These are phyloP conservation scores for Umbelopsis isabellina DNA, from an alignment of 192 early-diverging fungal species.

Conservation along the genomic window DNA sequence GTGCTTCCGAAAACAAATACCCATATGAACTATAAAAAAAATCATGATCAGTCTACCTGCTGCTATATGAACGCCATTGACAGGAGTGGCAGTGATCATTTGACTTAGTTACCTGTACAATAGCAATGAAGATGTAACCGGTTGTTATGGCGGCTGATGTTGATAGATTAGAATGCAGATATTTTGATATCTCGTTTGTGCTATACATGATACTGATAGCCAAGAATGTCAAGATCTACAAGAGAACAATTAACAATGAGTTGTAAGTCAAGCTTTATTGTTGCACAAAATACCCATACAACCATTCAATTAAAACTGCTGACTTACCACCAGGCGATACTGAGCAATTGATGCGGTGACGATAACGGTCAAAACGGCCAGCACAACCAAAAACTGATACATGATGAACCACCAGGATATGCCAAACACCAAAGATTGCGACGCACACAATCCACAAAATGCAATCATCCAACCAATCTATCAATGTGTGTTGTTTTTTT, in stretches of 20 bases:
- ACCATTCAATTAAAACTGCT: background rate
- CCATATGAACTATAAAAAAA: constrained; percentile 24
- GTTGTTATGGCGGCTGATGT: constrained; percentile 21
- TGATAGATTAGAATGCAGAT: constrained; percentile 9
- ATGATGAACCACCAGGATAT: constrained; percentile 37
- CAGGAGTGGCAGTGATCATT: background rate
- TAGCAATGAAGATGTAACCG: constrained; percentile 31
- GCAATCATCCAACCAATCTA: constrained; percentile 35
- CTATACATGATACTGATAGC: constrained; percentile 23
- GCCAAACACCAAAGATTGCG: background rate
- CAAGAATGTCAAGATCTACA: constrained; percentile 29
- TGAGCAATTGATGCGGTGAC: constrained; percentile 18
- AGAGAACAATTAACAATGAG: background rate
- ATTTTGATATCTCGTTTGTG: constrained; percentile 24
- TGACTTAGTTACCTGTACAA: constrained; percentile 17
- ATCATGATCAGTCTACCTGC: background rate
- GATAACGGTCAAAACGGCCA: constrained; percentile 13
- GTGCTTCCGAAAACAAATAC: constrained; percentile 23
- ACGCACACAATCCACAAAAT: constrained; percentile 32
- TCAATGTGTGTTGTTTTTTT: background rate
- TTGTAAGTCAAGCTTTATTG: background rate
- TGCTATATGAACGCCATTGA: background rate
- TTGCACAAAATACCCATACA: background rate
- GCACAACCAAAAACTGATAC: constrained; percentile 18
- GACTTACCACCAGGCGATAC: constrained; percentile 22